Base-by-base conservation (phyloP, 768 basidiomycete species). In the Pulveroboletus ravenelii region DNA sequence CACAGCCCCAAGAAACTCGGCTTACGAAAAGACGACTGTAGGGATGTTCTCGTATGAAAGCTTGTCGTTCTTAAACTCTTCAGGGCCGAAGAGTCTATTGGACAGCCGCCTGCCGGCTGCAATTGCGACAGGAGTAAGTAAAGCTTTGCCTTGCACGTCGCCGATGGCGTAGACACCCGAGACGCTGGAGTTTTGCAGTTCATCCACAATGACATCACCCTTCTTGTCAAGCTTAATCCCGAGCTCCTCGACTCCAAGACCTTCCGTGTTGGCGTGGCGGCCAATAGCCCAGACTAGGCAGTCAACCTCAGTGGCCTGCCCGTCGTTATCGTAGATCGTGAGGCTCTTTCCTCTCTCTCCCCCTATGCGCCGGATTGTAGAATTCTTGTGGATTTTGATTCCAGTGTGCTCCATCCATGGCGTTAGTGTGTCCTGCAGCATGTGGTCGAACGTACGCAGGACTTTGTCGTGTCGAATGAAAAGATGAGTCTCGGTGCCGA, bases 91-190 rank as follows among this genome's bases (percentile, higher is more conserved):
- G 41, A 98, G 71, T 52, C 96, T 76, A 72, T 98, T 98, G 47
- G 87, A 78, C 35, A 97, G 74, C 53, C 93, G 74, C 52, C 96
- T 76, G 18, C 93, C 96, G 14, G 96, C 96, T 42, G 95, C 95
- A 51, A 99, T 95, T 37, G 96, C 96, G 10, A 99, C 96, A 14
- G 96, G 96, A 5, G 96, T 99, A 52, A 99, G 76, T 30, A 95
- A 75, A 38, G 83, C 89, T 69, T 96, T 94, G 54, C 96, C 96
- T 57, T 82, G 82, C 18, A 93, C 91, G 64, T 99, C 96, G 2
- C 96, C 96, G 50, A 98, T 85, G 2, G 93, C 82, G 39, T 77
- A 84, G 58, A 98, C 75, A 40, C 81, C 78, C 29, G 79, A 70
- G 17, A 93, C 79, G 45, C 66, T 78, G 45, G 90, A 82, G 64